These are phyloP conservation scores for Spatholobus suberectus DNA, from an alignment of 306 rosid species.

Conservation along the genomic window DNA sequence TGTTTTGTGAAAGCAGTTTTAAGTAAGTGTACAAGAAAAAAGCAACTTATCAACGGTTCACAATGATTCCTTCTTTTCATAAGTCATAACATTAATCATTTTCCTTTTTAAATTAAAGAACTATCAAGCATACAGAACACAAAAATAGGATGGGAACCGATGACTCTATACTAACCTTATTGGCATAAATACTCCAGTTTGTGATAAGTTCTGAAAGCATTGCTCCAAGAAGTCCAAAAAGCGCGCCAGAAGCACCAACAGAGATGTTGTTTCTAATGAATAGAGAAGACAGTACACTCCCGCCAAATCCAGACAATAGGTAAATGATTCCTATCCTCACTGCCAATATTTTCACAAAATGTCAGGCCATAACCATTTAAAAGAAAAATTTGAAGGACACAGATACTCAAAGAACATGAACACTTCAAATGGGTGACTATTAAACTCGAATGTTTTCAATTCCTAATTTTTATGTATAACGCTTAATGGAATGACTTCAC, in stretches of 20 bases:
- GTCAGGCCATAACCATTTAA: slow-evolving; percentile 16
- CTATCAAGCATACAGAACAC: neutral
- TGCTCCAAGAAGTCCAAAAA: slow-evolving; percentile 95
- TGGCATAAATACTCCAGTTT: slow-evolving; percentile 84
- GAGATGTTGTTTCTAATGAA: slow-evolving; percentile 74
- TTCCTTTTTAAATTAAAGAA: neutral
- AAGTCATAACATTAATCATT: neutral
- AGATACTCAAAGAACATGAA: neutral
- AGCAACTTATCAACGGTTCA: neutral
- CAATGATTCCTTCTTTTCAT: too few species aligned
- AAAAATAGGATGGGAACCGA: neutral
- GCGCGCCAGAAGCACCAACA: slow-evolving; percentile 95
- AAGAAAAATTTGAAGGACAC: slow-evolving; percentile 3
- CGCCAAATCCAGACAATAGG: slow-evolving; percentile 80
- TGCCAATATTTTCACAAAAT: slow-evolving; percentile 54
- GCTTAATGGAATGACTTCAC: neutral
- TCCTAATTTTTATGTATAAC: neutral
- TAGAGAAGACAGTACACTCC: slow-evolving; percentile 70
- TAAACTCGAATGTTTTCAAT: neutral
- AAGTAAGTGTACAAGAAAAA: neutral
- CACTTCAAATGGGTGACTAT: neutral
- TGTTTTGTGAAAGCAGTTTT: neutral
- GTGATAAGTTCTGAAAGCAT: slow-evolving; percentile 95
- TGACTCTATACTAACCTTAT: slow-evolving; percentile 60
- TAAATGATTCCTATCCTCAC: slow-evolving; percentile 78